Evolutionary conservation across 495 filamentous ascomycete genomes (phyloP), one percentile per base, ranked within the genome.

Genomic region (Podospora pseudoanserina): DNA sequence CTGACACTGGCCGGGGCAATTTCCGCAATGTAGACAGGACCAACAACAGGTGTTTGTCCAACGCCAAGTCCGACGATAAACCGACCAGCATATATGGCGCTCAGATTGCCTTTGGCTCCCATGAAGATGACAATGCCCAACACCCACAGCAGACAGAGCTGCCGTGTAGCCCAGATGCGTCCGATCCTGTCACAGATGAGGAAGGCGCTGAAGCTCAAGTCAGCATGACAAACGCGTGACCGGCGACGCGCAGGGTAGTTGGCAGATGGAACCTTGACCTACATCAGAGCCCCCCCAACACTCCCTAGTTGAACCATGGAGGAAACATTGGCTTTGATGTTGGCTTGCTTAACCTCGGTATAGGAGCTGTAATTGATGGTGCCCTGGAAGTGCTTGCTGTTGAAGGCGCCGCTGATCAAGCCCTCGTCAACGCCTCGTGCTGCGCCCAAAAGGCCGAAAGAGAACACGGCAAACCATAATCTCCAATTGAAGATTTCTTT

Each of bases 391-490:
- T 88, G 82, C 59, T 82, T 81, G 16, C 86, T 87, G 69, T 87
- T 85, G 76, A 91, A 87, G 20, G 88, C 87, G 18, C 80, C 89
- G 7, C 85, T 86, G 73, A 91, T 91, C 57, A 91, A 79, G 39
- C 89, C 90, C 74, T 92, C 90, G 70, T 92, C 90, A n/a, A 92
- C 78, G n/a, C 86, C 87, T 54, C 86, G 81, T 20, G 90, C 90
- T 28, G 90, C 89, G 64, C 89, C 89, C 77, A 91, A 86, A 13
- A 91, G 84, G 28, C 87, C 88, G 59, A 91, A 90, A 0, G 87
- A 88, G 68, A 88, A 32, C 27, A 90, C 88, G 19, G 88, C 86
- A 67, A 89, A 86, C 85, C 86, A 88, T 71, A 90, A 77, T 34
- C 84, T 76, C 86, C 86, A 88, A 73, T 90, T 90, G 76, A 89